Evolutionary conservation across 345 rosid species (phyloP), one percentile per base, ranked within the genome.

Genomic region (Schrenkiella parvula): DNA sequence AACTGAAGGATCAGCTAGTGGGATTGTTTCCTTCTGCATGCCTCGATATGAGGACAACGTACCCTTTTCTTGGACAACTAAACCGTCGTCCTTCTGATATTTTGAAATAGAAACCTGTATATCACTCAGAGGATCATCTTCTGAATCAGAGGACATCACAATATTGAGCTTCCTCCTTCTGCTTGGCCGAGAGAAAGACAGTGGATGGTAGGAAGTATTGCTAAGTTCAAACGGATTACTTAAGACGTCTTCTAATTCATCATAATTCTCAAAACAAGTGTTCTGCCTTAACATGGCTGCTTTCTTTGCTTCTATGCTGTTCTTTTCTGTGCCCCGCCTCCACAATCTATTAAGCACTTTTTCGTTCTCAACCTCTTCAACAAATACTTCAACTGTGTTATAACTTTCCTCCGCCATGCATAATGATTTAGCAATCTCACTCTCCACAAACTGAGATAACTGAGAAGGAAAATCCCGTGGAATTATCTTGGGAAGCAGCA

Each of bases 91-190:
- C 22, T 68, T 67, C 70, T 65, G 69, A 64, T 65, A 73, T 46
- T 52, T 73, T 41, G 72, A 42, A 57, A 64, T 68, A 11, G 43
- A 12, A 75, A 72, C 64, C 63, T 14, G 60, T 52, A 60, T 66
- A 39, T 74, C 77, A 47, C 21, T 56, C 39, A 64, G 38, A 71
- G 74, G 54, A 58, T 90, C 95, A 66, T 85, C 89, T 80, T 95
- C 98, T 2, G 99, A 91, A 77, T 91, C 97, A 8, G 97, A 95
- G 64, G 92, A 87, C 76, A 83, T 37, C 38, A 85, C 85, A 38
- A 87, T 56, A 66, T 78, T 75, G 50, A 76, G 83, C 55, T 82
- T 88, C 61, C 86, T 86, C 74, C 82, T 80, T 15, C 64, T 47
- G 21, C 77, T 85, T 62, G 62, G 69, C 31, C 44, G 73, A 32